These are phyloP conservation scores for Berberis thunbergii DNA, from an alignment of 164 flowering plant genomes.

Conservation along the genomic window DNA sequence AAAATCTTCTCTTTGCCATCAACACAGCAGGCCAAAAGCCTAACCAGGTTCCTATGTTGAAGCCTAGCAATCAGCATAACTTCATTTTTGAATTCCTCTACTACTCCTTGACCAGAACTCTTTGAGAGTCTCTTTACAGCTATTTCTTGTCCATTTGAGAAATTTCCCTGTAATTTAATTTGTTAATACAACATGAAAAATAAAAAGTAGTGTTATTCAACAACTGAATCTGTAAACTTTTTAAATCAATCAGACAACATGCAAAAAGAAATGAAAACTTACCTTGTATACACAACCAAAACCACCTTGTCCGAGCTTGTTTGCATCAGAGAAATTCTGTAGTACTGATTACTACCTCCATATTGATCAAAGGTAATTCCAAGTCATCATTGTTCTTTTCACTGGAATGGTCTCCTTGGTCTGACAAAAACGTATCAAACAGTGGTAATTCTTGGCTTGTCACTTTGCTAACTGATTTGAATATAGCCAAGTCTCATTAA, in stretches of 20 bases:
- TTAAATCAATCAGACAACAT: neutral
- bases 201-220: neutral
- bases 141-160: slow-evolving; percentile 2
- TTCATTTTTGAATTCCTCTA: slow-evolving; percentile 6
- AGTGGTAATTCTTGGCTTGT: slow-evolving; percentile 3
- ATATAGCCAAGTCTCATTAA: neutral
- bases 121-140: slow-evolving; percentile 8
- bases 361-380: slow-evolving; percentile 18
- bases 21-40: neutral
- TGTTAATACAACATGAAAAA: neutral
- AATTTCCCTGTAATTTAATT: neutral
- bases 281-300: slow-evolving; percentile 31
- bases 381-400: slow-evolving; percentile 7
- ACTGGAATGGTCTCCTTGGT: slow-evolving; percentile 1
- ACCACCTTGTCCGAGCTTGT: slow-evolving; percentile 31
- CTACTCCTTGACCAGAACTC: slow-evolving; percentile 1
- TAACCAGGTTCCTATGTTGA: slow-evolving; percentile 5
- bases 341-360: slow-evolving; percentile 16
- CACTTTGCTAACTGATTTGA: neutral
- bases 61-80: slow-evolving; percentile 1
- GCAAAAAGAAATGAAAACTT: neutral
- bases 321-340: slow-evolving; percentile 22
- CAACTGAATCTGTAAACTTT: neutral
- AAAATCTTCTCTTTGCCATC: slow-evolving; percentile 2
- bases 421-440: neutral